Evolutionary conservation across 257 asterid genomes (phyloP).

Genomic region (Solanum pimpinellifolium): DNA sequence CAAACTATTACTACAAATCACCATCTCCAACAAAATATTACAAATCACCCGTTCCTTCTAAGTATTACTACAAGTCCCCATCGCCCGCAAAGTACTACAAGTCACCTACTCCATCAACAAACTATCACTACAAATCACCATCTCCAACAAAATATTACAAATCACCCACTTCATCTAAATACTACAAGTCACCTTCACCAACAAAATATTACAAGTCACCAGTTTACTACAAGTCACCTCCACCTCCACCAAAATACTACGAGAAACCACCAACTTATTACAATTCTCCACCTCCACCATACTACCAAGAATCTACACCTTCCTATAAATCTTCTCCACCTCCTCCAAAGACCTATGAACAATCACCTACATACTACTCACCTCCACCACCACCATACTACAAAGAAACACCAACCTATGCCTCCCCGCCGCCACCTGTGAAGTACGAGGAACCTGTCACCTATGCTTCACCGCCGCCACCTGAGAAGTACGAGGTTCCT

Average conservation of each 20-base stretch:
- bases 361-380: not conserved
- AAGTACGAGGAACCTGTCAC: not conserved
- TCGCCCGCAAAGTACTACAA: not conserved
- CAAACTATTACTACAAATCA: not conserved
- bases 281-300: not conserved
- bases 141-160: not conserved
- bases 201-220: not conserved
- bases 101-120: not conserved
- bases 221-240: not conserved
- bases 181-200: not conserved
- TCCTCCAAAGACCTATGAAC: not conserved
- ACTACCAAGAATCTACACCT: not conserved
- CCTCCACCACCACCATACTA: not conserved
- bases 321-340: not conserved
- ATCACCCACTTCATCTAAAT: not conserved
- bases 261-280: not conserved
- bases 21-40: not conserved
- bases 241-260: not conserved
- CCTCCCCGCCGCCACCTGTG: not conserved
- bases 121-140: not conserved
- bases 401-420: not conserved
- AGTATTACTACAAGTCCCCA: not conserved
- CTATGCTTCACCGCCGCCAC: not conserved
- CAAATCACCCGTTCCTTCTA: not conserved
- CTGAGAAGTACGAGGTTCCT: not conserved